phyloP scores from a whole-genome alignment of 352 stramenopile species.

The Pythium sp. region DNA sequence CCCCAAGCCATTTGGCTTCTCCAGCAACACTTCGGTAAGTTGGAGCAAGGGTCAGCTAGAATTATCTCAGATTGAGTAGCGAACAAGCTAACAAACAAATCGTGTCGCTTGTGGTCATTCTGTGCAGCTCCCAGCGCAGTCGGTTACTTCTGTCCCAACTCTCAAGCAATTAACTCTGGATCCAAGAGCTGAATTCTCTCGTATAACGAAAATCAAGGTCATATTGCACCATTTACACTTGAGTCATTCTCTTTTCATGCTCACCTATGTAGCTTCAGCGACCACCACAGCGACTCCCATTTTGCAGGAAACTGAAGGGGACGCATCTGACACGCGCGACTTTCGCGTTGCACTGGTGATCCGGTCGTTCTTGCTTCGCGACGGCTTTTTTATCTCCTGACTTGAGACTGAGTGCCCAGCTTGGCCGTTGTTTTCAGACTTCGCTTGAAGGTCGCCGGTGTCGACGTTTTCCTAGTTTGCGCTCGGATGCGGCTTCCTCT shows the following conservation, averaged over 20 bases:
- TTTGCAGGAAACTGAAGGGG: neutral
- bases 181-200: neutral
- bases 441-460: neutral
- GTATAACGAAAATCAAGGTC: neutral
- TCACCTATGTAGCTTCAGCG: constrained; percentile 1
- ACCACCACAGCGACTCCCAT: neutral
- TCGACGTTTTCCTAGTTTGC: constrained; percentile 4
- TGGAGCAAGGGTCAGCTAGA: neutral
- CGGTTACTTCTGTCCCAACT: neutral
- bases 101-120: neutral
- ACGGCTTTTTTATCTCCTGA: neutral
- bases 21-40: neutral
- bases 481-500: neutral
- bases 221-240: neutral
- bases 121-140: constrained; percentile 3
- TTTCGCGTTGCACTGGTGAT: neutral
- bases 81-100: neutral
- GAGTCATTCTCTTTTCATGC: neutral
- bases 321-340: neutral
- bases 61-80: neutral
- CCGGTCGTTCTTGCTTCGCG: neutral
- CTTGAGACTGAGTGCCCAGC: neutral
- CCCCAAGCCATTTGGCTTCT: neutral
- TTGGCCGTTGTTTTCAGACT: neutral
- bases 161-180: neutral